Base-by-base conservation (phyloP, 768 basidiomycete species). In the Guyanaporus albipodus region DNA sequence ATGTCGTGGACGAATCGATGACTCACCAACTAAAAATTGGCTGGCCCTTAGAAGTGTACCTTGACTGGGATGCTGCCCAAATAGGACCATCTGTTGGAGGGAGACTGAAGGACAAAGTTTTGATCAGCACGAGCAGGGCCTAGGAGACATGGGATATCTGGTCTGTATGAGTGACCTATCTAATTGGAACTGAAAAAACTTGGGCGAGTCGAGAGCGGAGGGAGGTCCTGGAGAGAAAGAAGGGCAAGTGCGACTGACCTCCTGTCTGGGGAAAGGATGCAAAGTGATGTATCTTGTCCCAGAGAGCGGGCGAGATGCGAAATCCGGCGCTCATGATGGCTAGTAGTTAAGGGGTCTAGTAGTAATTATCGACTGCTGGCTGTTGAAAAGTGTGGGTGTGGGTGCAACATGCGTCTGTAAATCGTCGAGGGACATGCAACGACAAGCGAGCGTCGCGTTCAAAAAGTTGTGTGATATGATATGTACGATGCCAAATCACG, bases 61-160 rank as follows among this genome's bases (percentile, higher is more conserved):
- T 63, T 95, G 91, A 44, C 82, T 86, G 0, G 95, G 94, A 60
- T 97, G 89, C 72, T 96, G 92, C 0, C 95, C 95, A 61, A 99
- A 97, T 44, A 88, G 78, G 40, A 96, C 91, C 94, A 99, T 97
- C 70, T 98, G 95, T 68, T 96, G 89, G 17, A 97, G 75, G 0
- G 93, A 96, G 4, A 98, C 94, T 90, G 58, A n/a, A 18, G n/a
- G 4, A 36, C 4, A 10, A 6, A 18, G 24, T 18, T 6, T 19
- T n/a, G 4, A 23, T 62, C 33, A 64, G 54, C 29, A 48, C 22
- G 19, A 8, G 28, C 28, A 29, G 11, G 28, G 28, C 10, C 28
- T n/a, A 14, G 28, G 6, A 28, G 14, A 12, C 11, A 28, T 28
- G 27, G 5, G n/a, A n/a, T n/a, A n/a, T n/a, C n/a, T n/a, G n/a